Conservation (phyloP, 352 stramenopile genomes). For the Globisporangium nagaii region DNA sequence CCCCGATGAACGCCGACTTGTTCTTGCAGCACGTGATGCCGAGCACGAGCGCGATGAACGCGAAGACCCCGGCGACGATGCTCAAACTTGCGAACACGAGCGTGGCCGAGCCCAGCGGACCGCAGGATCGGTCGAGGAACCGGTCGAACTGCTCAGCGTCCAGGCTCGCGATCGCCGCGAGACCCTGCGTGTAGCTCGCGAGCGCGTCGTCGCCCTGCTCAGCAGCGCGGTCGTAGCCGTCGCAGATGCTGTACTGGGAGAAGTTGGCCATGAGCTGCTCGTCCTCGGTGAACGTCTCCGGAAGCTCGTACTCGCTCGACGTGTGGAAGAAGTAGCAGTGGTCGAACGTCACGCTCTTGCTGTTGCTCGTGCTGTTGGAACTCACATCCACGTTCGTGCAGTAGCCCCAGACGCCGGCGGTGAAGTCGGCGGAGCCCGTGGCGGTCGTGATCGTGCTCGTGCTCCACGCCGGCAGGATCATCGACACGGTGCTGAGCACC, state of each 20-base stretch:
- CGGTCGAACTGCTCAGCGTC: slow-evolving; percentile 41
- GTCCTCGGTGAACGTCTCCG: slow-evolving; percentile 15
- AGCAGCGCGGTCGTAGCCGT: slow-evolving; percentile 36
- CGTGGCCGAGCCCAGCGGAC: slow-evolving; percentile 32
- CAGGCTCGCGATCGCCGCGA: slow-evolving; percentile 42
- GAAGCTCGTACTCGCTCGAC: slow-evolving; percentile 43
- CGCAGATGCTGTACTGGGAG: slow-evolving; percentile 48
- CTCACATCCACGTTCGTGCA: slow-evolving; percentile 43
- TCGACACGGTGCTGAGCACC: slow-evolving; percentile 52
- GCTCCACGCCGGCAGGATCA: slow-evolving; percentile 62
- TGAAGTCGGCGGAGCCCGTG: slow-evolving; percentile 41
- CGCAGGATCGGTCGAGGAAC: slow-evolving; percentile 63
- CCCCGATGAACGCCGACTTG: slow-evolving; percentile 46
- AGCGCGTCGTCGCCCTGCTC: slow-evolving; percentile 19
- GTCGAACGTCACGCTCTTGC: slow-evolving; percentile 39
- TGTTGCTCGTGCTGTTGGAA: neutral
- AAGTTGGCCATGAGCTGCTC: slow-evolving; percentile 38
- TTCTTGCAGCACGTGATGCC: slow-evolving; percentile 73
- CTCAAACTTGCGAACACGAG: slow-evolving; percentile 42
- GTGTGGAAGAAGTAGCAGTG: slow-evolving; percentile 76
- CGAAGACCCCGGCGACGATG: slow-evolving; percentile 28
- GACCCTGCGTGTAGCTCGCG: slow-evolving; percentile 22
- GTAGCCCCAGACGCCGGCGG: slow-evolving; percentile 57
- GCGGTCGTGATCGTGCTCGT: slow-evolving; percentile 34
- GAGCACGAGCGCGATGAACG: slow-evolving; percentile 46